Evolutionary conservation across 1,284 basidiomycete genomes (phyloP).

Genomic region (Moesziomyces aphidis): DNA sequence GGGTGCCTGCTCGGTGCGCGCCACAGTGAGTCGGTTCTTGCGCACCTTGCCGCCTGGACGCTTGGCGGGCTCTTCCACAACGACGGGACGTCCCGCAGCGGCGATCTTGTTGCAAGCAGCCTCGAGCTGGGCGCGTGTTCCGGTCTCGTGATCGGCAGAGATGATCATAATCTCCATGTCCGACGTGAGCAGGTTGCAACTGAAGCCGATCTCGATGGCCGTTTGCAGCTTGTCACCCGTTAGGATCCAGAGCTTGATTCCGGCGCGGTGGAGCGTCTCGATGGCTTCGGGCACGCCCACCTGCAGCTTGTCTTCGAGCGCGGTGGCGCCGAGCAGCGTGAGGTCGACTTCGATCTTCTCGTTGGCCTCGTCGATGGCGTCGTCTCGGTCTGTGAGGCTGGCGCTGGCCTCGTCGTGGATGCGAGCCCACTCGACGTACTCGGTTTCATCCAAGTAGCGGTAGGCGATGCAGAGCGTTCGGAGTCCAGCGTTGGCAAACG

Average conservation of each 20-base stretch:
- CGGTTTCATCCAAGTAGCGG: slow-evolving; percentile 81
- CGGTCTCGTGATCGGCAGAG: slow-evolving; percentile 81
- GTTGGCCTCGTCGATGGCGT: slow-evolving; percentile 87
- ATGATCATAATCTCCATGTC: slow-evolving; percentile 90
- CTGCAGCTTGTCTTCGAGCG: slow-evolving; percentile 95
- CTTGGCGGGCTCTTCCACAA: slow-evolving; percentile 41
- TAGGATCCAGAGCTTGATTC: slow-evolving; percentile 96
- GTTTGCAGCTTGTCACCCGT: slow-evolving; percentile 98
- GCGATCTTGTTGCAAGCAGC: slow-evolving; percentile 94
- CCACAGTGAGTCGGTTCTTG: slow-evolving; percentile 47
- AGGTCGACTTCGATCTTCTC: slow-evolving; percentile 86
- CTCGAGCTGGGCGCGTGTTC: slow-evolving; percentile 86
- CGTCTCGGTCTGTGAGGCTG: slow-evolving; percentile 82
- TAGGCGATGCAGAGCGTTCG: slow-evolving; percentile 92
- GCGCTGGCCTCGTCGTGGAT: slow-evolving; percentile 83
- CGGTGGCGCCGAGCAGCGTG: slow-evolving; percentile 89
- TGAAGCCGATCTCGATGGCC: slow-evolving; percentile 87
- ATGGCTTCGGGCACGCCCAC: slow-evolving; percentile 97
- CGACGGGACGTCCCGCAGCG: slow-evolving; percentile 76
- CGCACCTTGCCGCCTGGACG: slow-evolving; percentile 41
- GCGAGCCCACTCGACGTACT: slow-evolving; percentile 85
- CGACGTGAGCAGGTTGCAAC: slow-evolving; percentile 52
- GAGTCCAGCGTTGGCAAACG: slow-evolving; percentile 90
- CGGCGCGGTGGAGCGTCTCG: slow-evolving; percentile 87
- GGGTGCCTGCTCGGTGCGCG: slow-evolving; percentile 43